Evolutionary conservation across 495 filamentous ascomycete genomes (phyloP).

Genomic region (Tuber magnatum): DNA sequence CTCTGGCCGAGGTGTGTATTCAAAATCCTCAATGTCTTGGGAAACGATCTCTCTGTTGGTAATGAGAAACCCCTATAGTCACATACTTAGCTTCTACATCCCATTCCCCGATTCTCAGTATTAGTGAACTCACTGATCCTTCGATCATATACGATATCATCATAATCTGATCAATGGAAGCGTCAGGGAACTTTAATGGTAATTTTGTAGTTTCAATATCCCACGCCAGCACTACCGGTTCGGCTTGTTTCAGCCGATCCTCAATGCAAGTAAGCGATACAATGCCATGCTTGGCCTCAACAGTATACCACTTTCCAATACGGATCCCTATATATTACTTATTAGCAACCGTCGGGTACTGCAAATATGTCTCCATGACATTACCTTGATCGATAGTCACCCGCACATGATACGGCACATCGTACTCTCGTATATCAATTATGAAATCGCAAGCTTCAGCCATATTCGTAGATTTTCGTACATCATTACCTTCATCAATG

Average conservation of each 20-base stretch:
- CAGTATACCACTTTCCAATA: constrained; percentile 93
- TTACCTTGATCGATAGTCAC: constrained; percentile 90
- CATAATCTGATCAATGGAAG: constrained; percentile 94
- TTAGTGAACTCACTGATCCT: constrained; percentile 53
- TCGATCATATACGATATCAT: constrained; percentile 99
- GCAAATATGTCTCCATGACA: constrained; percentile 23
- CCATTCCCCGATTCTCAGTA: not conserved
- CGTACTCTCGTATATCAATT: constrained; percentile 97
- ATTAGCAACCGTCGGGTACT: constrained; percentile 2
- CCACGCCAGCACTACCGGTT: constrained; percentile 92
- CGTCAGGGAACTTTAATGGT: constrained; percentile 96
- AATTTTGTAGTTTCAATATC: constrained; percentile 98
- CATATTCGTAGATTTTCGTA: constrained; percentile 68
- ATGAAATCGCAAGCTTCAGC: constrained; percentile 93
- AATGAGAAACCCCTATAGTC: constrained; percentile 69
- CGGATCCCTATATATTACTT: constrained; percentile 63
- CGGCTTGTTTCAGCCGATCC: constrained; percentile 78
- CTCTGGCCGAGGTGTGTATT: constrained; percentile 95
- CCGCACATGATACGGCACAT: constrained; percentile 98
- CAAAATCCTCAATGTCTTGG: constrained; percentile 94
- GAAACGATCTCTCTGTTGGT: constrained; percentile 98
- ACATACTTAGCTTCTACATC: not conserved
- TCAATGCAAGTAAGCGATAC: constrained; percentile 75
- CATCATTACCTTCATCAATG: constrained; percentile 86
- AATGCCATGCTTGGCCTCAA: constrained; percentile 85